These are phyloP conservation scores for Cutaneotrichosporon cavernicola DNA, from an alignment of 1,284 basidiomycete genomes.

Conservation along the genomic window DNA sequence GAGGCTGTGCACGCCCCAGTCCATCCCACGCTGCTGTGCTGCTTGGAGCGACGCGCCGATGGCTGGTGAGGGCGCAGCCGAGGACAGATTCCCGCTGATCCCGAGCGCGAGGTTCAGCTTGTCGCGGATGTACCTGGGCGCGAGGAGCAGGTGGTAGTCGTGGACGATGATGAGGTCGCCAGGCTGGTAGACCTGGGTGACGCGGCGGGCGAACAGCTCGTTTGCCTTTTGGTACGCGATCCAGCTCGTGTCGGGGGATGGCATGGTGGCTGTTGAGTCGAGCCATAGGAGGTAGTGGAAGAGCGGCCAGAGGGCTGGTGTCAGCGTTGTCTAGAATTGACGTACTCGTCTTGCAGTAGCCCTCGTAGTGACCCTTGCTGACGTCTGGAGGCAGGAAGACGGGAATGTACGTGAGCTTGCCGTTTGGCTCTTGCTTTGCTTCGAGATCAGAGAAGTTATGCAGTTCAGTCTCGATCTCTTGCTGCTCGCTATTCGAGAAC, in stretches of 20 bases:
- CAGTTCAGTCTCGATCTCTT: slow-evolving; percentile 64
- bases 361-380: slow-evolving; percentile 91
- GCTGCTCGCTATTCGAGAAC: slow-evolving; percentile 63
- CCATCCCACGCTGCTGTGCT: slow-evolving; percentile 29
- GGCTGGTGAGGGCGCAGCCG: slow-evolving; percentile 33
- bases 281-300: slow-evolving; percentile 99
- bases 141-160: slow-evolving; percentile 89
- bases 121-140: slow-evolving; percentile 80
- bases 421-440: slow-evolving; percentile 54
- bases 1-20: slow-evolving; percentile 32
- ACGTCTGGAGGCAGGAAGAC: slow-evolving; percentile 90
- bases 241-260: slow-evolving; percentile 72
- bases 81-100: slow-evolving; percentile 25
- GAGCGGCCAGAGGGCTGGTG: slow-evolving; percentile 79
- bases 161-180: slow-evolving; percentile 91
- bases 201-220: slow-evolving; percentile 74
- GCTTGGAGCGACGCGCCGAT: slow-evolving; percentile 20
- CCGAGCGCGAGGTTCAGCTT: slow-evolving; percentile 65
- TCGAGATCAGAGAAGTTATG: slow-evolving; percentile 63
- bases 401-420: slow-evolving; percentile 72
- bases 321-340: slow-evolving; percentile 29
- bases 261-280: slow-evolving; percentile 62
- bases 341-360: slow-evolving; percentile 95
- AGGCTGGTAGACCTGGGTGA: slow-evolving; percentile 72
- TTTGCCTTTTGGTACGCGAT: slow-evolving; percentile 82